phyloP scores from a whole-genome alignment of 169 alveolate species.

The Amoebophrya sp. region DNA sequence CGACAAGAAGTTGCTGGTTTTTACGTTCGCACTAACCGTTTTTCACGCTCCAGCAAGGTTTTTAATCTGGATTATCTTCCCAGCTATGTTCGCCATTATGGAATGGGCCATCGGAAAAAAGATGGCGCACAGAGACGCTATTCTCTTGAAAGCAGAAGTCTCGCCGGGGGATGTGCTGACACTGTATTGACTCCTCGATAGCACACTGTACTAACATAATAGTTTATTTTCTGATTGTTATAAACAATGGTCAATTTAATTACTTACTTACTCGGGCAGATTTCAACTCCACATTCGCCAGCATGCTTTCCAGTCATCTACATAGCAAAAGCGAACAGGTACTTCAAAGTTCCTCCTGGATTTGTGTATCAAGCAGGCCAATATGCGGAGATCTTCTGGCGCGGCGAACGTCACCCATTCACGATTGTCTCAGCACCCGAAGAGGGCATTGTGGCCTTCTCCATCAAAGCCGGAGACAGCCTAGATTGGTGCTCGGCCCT shows the following conservation, averaged over 20 bases:
- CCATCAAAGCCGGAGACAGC: neutral
- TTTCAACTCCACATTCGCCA: too few species aligned
- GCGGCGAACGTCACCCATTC: constrained; percentile 8
- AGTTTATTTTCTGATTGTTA: too few species aligned
- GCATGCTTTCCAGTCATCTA: too few species aligned
- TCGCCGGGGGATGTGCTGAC: neutral
- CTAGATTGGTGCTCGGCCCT: neutral
- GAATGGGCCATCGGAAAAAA: neutral
- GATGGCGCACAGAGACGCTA: neutral
- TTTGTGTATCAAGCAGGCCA: neutral
- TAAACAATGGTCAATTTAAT: too few species aligned
- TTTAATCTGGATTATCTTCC: neutral
- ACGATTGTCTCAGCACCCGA: neutral
- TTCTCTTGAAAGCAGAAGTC: neutral
- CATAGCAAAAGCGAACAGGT: too few species aligned
- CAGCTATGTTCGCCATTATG: neutral
- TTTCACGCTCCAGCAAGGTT: neutral
- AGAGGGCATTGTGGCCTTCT: neutral
- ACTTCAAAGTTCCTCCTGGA: neutral
- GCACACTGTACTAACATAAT: too few species aligned
- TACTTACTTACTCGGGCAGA: too few species aligned
- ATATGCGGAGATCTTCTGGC: neutral
- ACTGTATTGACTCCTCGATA: too few species aligned
- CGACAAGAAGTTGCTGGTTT: neutral
- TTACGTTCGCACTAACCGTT: neutral